Percentiles rank a stretch among this genome's conserved stretches.
phyloP scores from a whole-genome alignment of 2,329 filamentous ascomycete species.

The Penicillium sclerotigenum region DNA sequence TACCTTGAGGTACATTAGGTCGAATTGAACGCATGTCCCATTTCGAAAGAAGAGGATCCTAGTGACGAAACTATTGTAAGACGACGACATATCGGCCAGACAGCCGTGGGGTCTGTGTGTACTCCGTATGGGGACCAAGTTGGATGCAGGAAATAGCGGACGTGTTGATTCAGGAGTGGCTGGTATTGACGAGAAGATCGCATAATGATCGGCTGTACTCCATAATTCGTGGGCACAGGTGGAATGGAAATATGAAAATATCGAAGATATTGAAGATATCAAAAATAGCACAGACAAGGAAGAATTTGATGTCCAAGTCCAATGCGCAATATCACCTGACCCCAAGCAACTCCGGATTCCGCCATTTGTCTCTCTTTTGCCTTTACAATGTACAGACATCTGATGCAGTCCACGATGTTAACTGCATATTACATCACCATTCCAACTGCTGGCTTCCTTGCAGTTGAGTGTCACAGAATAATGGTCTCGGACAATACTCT shows the following conservation, averaged over 20 bases:
- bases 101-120: background rate
- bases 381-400: background rate
- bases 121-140: background rate
- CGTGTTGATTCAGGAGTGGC: constrained; percentile 10
- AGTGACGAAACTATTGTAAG: background rate
- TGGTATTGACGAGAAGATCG: constrained; percentile 8
- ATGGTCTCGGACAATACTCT: constrained; percentile 2
- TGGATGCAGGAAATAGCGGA: background rate
- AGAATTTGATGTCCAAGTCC: background rate
- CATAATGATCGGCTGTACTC: constrained; percentile 5
- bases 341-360: background rate
- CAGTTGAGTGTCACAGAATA: constrained; percentile 1
- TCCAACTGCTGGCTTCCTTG: constrained; percentile 15
- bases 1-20: background rate
- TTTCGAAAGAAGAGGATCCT: background rate
- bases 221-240: background rate
- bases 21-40: background rate
- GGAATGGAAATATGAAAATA: background rate
- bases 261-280: background rate
- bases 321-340: constrained; percentile 1
- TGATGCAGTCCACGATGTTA: constrained; percentile 8
- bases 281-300: background rate
- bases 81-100: background rate
- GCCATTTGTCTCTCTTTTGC: background rate
- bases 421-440: constrained; percentile 15